Conservation (phyloP, 2,329 filamentous ascomycete species). For the Xylariaceae sp. region DNA sequence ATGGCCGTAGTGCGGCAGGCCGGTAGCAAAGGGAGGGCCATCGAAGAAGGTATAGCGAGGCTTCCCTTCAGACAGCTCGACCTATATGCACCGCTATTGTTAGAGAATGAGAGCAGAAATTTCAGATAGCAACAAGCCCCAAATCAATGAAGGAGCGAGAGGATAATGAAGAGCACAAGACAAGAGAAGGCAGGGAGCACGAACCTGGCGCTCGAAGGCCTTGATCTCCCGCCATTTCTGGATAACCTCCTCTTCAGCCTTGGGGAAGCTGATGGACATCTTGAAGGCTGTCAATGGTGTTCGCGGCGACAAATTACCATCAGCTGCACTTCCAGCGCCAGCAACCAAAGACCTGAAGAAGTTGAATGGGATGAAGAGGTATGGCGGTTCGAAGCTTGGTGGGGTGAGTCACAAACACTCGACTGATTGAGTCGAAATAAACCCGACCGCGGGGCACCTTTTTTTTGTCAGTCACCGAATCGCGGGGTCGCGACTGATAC, state of each 20-base stretch:
- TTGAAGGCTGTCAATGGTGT: conserved; percentile 18
- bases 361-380: too few relatives aligned
- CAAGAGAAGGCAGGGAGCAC: conserved; percentile 3
- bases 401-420: conserved; percentile 14
- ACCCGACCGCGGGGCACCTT: conserved; percentile 21
- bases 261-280: conserved; percentile 90
- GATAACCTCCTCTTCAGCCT: conserved; percentile 84
- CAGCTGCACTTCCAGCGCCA: neutral
- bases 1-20: conserved; percentile 66
- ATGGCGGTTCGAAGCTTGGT: neutral
- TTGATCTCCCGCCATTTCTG: conserved; percentile 87
- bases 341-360: conserved; percentile 1
- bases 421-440: conserved; percentile 3
- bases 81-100: conserved; percentile 31
- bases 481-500: conserved; percentile 10
- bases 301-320: conserved; percentile 1
- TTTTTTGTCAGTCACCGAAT: conserved; percentile 9
- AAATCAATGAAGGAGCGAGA: neutral
- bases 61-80: conserved; percentile 77
- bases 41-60: conserved; percentile 94
- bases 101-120: too few relatives aligned
- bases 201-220: conserved; percentile 81
- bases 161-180: neutral
- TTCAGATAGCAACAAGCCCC: conserved; percentile 9
- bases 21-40: conserved; percentile 77